phyloP scores from a whole-genome alignment of 1,284 basidiomycete genomes.

The Pascua guehoae region DNA sequence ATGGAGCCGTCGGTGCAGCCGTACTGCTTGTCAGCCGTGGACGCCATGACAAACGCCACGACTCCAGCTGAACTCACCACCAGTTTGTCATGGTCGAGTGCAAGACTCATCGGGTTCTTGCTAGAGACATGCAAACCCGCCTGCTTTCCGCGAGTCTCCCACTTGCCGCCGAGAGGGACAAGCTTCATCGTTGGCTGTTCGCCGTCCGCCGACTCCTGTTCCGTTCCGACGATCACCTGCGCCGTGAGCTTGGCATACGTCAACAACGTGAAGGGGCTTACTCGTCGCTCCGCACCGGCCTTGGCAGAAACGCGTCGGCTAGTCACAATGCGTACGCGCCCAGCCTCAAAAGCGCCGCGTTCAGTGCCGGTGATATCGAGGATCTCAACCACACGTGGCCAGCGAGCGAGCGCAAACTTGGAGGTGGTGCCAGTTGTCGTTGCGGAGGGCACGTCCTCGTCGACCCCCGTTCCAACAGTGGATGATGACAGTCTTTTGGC shows the following conservation, averaged over 20 bases:
- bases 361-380: slow-evolving; percentile 32
- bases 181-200: slow-evolving; percentile 18
- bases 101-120: slow-evolving; percentile 42
- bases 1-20: slow-evolving; percentile 39
- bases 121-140: slow-evolving; percentile 24
- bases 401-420: slow-evolving; percentile 12
- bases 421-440: slow-evolving; percentile 11
- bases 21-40: slow-evolving; percentile 24
- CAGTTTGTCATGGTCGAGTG: slow-evolving; percentile 37
- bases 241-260: background rate
- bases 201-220: slow-evolving; percentile 1
- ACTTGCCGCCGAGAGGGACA: slow-evolving; percentile 29
- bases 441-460: background rate
- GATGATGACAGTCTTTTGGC: too few species aligned
- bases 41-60: too few species aligned
- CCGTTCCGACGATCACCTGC: slow-evolving; percentile 15
- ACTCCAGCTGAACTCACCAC: slow-evolving; percentile 24
- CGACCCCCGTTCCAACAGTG: background rate
- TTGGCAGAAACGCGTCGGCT: slow-evolving; percentile 46
- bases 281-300: slow-evolving; percentile 43
- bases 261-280: slow-evolving; percentile 20
- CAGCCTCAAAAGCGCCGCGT: slow-evolving; percentile 32
- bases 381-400: slow-evolving; percentile 27
- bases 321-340: slow-evolving; percentile 39
- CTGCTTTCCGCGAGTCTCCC: slow-evolving; percentile 20